Base-by-base conservation (phyloP, 2,329 filamentous ascomycete genomes). In the Xylariaceae sp. region DNA sequence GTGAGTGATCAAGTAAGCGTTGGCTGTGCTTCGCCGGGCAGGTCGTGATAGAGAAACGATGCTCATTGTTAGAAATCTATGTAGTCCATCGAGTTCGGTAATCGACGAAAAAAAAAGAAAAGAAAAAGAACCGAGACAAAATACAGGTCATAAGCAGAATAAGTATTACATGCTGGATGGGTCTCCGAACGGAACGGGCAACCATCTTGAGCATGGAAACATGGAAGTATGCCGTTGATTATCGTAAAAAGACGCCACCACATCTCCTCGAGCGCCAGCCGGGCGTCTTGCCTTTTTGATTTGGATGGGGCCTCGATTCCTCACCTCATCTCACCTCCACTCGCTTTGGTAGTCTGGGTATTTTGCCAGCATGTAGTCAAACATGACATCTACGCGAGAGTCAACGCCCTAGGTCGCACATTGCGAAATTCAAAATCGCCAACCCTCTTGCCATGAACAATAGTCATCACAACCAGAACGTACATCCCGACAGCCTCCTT, bases 131-230 rank as follows among this genome's bases (percentile, higher is more conserved):
- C 70, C 69, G 67, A 64, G 66, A 66, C 68, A 72, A 69, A 71
- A 66, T 74, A 73, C 72, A 72, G 55, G 67, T 69, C 68, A 68
- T 70, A 72, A 72, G 72, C 72, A 72, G 23, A 72, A 72, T 69
- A 75, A 73, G 73, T 79, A 80, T 77, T 80, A 80, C 77, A 80
- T 77, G 73, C 73, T 75, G 70, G 76, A 74, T 70, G 74, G 72
- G 68, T 71, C 67, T 67, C 68, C 65, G 41, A 60, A 63, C 61
- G 57, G 58, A 60, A 63, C 61, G 57, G 58, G 61, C 63, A 64
- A 61, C 60, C 64, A 63, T 63, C 61, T 57, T 59, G 56, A 60
- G 66, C 66, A 66, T 65, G 59, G 49, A 64, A 64, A 64, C 64
- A 65, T 63, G 61, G 65, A 64, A 63, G 64, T 65, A 67, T 69